Evolutionary conservation across 306 rosid species (phyloP).

Genomic region (Cucurbita maxima): DNA sequence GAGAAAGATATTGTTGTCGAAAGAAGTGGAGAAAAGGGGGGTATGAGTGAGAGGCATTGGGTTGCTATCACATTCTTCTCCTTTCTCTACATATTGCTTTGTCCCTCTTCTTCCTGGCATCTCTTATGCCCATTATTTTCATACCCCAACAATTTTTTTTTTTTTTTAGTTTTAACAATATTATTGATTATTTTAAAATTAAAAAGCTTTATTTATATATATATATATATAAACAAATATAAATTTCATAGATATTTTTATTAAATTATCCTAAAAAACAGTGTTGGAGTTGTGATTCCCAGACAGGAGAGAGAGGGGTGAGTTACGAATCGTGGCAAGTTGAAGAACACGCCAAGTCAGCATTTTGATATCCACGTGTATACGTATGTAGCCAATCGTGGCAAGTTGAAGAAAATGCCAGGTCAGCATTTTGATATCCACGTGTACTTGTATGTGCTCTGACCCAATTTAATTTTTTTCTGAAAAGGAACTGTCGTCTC

Average conservation of each 20-base stretch:
- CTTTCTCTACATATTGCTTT: not conserved
- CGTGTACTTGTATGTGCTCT: not conserved
- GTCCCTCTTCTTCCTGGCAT: constrained; percentile 2
- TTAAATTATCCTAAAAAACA: no score
- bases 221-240: no score
- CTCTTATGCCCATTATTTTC: not conserved
- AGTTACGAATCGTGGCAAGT: not conserved
- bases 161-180: no score
- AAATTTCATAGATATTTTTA: no score
- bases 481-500: not conserved
- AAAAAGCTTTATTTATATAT: no score
- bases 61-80: not conserved
- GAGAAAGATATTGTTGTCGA: constrained; percentile 5
- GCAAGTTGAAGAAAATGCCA: not conserved
- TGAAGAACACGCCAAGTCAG: no score
- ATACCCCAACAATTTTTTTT: not conserved
- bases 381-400: no score
- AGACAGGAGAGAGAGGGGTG: no score
- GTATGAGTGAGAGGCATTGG: not conserved
- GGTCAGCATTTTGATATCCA: not conserved
- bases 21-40: constrained; percentile 1
- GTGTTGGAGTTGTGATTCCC: no score
- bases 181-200: no score
- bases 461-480: not conserved
- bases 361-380: no score